Conservation (phyloP, 2,329 filamentous ascomycete species). For the Claviceps sp. region DNA sequence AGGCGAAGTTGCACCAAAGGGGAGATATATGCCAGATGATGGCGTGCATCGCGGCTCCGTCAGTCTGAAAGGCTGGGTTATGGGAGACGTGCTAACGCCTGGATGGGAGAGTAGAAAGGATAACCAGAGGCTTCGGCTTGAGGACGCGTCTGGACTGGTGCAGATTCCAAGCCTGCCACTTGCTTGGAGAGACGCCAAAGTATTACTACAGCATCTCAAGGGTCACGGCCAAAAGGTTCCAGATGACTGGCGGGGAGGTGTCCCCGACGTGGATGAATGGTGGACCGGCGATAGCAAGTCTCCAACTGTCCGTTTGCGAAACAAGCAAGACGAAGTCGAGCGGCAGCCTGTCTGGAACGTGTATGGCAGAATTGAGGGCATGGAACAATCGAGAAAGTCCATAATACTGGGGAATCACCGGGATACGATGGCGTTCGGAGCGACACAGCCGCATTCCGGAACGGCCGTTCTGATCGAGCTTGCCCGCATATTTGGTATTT, state of each 20-base stretch:
- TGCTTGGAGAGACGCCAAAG: constrained; percentile 77
- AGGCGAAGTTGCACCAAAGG: constrained; percentile 61
- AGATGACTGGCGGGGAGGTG: constrained; percentile 60
- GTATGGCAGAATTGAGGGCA: constrained; percentile 68
- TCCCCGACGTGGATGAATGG: constrained; percentile 65
- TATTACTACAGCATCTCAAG: constrained; percentile 60
- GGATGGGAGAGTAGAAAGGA: constrained; percentile 64
- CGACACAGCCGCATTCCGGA: constrained; percentile 72
- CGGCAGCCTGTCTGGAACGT: constrained; percentile 87
- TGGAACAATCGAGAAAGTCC: constrained; percentile 70
- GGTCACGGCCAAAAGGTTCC: constrained; percentile 60
- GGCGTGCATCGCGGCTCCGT: constrained; percentile 75
- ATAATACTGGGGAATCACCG: constrained; percentile 89
- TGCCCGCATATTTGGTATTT: constrained; percentile 68
- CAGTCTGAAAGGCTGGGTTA: constrained; percentile 64
- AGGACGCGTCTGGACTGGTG: constrained; percentile 58
- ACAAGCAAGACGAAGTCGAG: constrained; percentile 72
- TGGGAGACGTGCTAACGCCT: constrained; percentile 86
- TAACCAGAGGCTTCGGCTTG: constrained; percentile 50
- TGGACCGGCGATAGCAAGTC: constrained; percentile 69
- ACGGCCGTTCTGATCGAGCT: constrained; percentile 88
- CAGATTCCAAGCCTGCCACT: constrained; percentile 84
- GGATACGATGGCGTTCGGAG: constrained; percentile 84
- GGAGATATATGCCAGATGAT: constrained; percentile 67
- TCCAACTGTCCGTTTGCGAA: constrained; percentile 68